Base-by-base conservation (phyloP, 768 basidiomycete genomes). In the Xanthoconium stramineum region DNA sequence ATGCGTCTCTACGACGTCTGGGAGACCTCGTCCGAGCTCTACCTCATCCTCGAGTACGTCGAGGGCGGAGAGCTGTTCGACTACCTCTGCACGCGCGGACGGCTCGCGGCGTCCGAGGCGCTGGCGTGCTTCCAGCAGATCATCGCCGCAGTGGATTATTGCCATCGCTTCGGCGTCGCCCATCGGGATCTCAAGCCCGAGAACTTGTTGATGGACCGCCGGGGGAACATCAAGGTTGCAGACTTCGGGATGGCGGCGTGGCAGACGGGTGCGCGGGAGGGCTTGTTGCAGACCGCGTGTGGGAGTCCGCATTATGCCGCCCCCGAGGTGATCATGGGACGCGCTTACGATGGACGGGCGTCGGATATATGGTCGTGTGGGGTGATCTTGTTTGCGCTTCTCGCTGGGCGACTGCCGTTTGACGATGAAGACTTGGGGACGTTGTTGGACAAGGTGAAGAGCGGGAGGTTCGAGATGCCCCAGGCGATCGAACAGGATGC, bases 241-340 rank as follows among this genome's bases (percentile, higher is more conserved):
- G 95, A 98, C 73, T 95, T 97, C 68, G 94, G 95, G n/a, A 94
- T 97, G 91, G 94, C 94, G 5, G 89, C 90, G 35, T 94, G 91
- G 88, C 90, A 94, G 72, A 78, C 75, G 28, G 81, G 82, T 57
- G 78, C 80, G 48, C 78, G 74, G 13, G 77, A 79, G 39, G 74
- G 78, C 15, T 69, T 85, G 69, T 78, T 97, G 48, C 81, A 81
- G 64, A 97, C 94, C 0, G 88, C 89, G 24, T 97, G 95, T 62
- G 95, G 95, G 32, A 93, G 90, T 62, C 94, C 94, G 53, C 95
- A 97, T 70, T 97, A 98, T 57, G 94, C 94, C 17, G 90, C 91
- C 13, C 94, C 95, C 1, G 95, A 98, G 74, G 86, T 98, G 54
- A 83, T 96, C 59, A 80, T 82, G 69, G 93, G 93, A 5, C 76